Base-by-base conservation (phyloP, 495 filamentous ascomycete genomes). In the Aspergillus leporis region DNA sequence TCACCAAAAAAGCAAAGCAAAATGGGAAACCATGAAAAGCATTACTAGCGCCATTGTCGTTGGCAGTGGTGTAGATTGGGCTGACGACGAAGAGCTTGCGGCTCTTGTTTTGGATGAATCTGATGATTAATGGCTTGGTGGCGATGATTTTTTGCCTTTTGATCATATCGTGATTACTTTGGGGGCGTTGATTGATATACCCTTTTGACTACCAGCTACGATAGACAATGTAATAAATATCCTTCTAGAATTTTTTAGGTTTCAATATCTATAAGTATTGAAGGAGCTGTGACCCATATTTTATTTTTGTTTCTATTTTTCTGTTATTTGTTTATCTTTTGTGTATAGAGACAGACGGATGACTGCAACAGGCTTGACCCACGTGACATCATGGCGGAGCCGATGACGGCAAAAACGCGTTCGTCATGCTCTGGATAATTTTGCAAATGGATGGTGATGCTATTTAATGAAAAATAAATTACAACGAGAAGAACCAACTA, bases 1-100 rank as follows among this genome's bases (percentile, higher is more conserved):
- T 25, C 67, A 86, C 40, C 81, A 78, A 61, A 72, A 71, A 16
- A 84, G 82, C 59, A 82, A 81, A 60, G 82, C 85, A 46, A 74
- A 77, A 63, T 90, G 88, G 87, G 85, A 85, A 52, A 82, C 85
- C 38, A 84, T 93, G 74, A 92, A 93, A 72, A 87, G 81, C 40
- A 81, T 90, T 25, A 80, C 87, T 13, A 88, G 86, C 55, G 90
- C 85, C 4, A 79, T 90, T 38, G 82, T 97, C 32, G 90, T 87
- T 22, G 90, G 88, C 7, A 96, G 92, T 69, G 92, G 92, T 45
- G 74, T 94, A 34, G 84, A 96, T 62, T 97, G 92, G 92, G 85
- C 83, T 21, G 77, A 84, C 48, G 85, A 96, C 70, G 82, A 85
- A 41, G 78, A 75, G 53, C 76, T 96, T 55, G 75, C 84, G 59